Evolutionary conservation across 2,329 filamentous ascomycete species (phyloP), one percentile per base, ranked within the genome.

Genomic region (Claviceps sp.): DNA sequence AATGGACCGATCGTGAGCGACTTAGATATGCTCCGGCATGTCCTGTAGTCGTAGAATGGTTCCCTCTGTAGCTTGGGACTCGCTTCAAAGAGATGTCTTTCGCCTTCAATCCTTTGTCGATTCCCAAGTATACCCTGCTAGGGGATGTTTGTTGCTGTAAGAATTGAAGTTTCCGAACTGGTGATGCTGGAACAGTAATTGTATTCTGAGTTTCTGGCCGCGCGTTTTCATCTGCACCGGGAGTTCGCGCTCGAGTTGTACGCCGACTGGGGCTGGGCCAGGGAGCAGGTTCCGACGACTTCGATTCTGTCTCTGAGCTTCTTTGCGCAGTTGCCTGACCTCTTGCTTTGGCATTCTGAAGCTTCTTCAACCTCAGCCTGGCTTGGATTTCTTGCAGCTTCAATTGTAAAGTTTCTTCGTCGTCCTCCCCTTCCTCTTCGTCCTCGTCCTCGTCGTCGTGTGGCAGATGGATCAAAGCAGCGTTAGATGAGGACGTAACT

Each of bases 351-450:
- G 66, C 68, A 62, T 83, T 84, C 65, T 93, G 86, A 14, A 97
- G 71, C 62, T 85, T 89, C 67, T 96, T 97, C 57, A 97, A 68
- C 67, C 85, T 93, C 50, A 97, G 70, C 55, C 85, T 84, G 6
- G 90, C 88, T 66, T 97, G 84, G 54, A 98, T 95, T 52, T 87
- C 88, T 57, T 90, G 83, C 5, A 97, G 72, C 64, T 95, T 84
- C 56, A 98, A 71, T 62, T 94, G 81, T 37, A 97, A 70, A 1
- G 82, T 94, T 71, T 97, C 90, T 66, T 96, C 91, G 59, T 95
- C 90, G 6, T 94, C 70, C 5, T 67, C 70, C 48, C 69, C 62
- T 26, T 63, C 62, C 8, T 60, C 62, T 18, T 5, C 43, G 2
- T 30, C 90, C 8, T 93, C 70, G 7, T 67, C 70, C 48, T 70